A percentile compares a stretch with the other conserved stretches of the same genome.
phyloP scores from a whole-genome alignment of 2,329 filamentous ascomycete genomes.

The Coniella vitis region DNA sequence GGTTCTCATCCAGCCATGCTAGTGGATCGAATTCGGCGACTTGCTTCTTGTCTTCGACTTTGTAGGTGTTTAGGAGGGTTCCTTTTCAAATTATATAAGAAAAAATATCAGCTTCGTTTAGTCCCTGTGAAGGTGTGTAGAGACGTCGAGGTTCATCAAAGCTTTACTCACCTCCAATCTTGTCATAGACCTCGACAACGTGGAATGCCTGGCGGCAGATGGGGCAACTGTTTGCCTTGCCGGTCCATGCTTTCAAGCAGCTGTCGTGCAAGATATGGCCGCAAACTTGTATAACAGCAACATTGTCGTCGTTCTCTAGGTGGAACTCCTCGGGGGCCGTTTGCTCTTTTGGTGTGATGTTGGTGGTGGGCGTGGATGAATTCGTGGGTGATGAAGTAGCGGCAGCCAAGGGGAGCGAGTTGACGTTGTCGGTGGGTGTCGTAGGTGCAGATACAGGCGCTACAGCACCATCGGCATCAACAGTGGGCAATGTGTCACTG shows the following conservation, averaged over 20 bases:
- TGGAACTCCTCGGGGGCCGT: conserved; percentile 16
- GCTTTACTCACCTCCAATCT: conserved; percentile 63
- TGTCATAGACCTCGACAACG: conserved; percentile 75
- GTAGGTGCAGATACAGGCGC: conserved; percentile 10
- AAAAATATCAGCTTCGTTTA: conserved; percentile 19
- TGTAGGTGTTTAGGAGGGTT: conserved; percentile 49
- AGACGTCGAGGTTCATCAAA: not conserved
- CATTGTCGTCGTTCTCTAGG: conserved; percentile 32
- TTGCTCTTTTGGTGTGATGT: conserved; percentile 19
- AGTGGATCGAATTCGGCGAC: conserved; percentile 82
- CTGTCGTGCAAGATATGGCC: conserved; percentile 89
- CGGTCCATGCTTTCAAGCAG: conserved; percentile 89
- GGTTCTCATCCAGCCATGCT: conserved; percentile 62
- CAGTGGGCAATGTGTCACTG: conserved; percentile 14
- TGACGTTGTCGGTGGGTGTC: conserved; percentile 7
- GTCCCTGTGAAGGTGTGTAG: not conserved
- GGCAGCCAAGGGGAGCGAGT: conserved; percentile 13
- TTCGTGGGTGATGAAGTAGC: conserved; percentile 17
- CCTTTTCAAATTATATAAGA: conserved; percentile 33
- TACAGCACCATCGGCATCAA: conserved; percentile 6
- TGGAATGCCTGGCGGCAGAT: conserved; percentile 94
- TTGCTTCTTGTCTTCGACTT: conserved; percentile 78
- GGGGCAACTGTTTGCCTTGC: conserved; percentile 94
- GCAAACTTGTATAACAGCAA: conserved; percentile 65
- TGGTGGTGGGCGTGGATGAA: conserved; percentile 21